phyloP scores from a whole-genome alignment of 345 rosid species.

The Gossypium turneri region DNA sequence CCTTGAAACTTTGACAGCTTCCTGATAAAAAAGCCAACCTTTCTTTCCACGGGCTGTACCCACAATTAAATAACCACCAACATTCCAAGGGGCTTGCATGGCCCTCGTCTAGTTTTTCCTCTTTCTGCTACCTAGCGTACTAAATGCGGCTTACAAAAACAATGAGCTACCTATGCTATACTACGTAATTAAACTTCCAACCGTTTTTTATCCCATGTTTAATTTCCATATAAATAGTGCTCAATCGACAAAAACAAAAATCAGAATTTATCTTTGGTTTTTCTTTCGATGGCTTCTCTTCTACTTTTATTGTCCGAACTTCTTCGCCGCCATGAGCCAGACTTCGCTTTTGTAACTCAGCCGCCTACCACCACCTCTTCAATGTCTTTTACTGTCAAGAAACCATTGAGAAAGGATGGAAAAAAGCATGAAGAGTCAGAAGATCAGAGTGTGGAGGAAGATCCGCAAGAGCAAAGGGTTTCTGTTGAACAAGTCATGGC shows the following conservation, averaged over 20 bases:
- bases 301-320: slow-evolving; percentile 18
- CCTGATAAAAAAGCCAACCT: neutral
- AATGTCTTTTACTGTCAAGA: slow-evolving; percentile 6
- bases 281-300: slow-evolving; percentile 20
- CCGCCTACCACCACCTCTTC: neutral
- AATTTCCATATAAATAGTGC: neutral
- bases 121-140: too few species aligned
- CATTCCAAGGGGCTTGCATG: neutral
- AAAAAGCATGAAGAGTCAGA: too few species aligned
- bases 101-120: neutral
- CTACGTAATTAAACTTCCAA: neutral
- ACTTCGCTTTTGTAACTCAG: neutral
- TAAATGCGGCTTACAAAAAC: neutral
- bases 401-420: neutral
- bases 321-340: slow-evolving; percentile 16
- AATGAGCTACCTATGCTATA: neutral
- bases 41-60: neutral
- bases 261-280: neutral
- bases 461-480: too few species aligned
- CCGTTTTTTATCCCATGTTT: slow-evolving; percentile 1
- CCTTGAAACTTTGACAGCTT: too few species aligned
- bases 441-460: too few species aligned
- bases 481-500: too few species aligned
- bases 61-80: neutral
- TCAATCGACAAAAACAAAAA: neutral